Evolutionary conservation across 164 flowering plant genomes (phyloP).

Genomic region (Kalanchoe fedtschenkoi): DNA sequence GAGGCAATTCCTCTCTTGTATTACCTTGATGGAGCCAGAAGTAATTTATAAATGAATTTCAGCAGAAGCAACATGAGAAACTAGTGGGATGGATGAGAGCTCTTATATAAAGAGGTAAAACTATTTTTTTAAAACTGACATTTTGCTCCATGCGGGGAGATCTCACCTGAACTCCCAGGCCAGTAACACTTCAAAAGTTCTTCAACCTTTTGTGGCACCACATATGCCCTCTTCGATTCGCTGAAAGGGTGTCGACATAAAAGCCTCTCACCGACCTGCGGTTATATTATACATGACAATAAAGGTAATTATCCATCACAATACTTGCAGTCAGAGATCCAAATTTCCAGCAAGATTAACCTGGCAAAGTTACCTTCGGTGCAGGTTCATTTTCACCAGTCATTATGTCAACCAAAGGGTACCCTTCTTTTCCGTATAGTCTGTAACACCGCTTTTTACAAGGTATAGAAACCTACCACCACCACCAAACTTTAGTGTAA

Average conservation of each 20-base stretch:
- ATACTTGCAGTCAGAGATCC: background rate
- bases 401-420: slow-evolving; percentile 91
- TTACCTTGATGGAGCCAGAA: slow-evolving; percentile 32
- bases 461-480: slow-evolving; percentile 85
- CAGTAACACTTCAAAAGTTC: slow-evolving; percentile 94
- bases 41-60: background rate
- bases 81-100: background rate
- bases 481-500: slow-evolving; percentile 7
- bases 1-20: slow-evolving; percentile 50
- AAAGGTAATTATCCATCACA: background rate
- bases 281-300: background rate
- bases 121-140: background rate
- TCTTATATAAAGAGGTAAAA: too few species aligned
- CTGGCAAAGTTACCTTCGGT: slow-evolving; percentile 57
- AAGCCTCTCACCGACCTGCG: slow-evolving; percentile 66
- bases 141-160: background rate
- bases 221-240: slow-evolving; percentile 98
- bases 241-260: slow-evolving; percentile 95
- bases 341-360: background rate
- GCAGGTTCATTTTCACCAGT: slow-evolving; percentile 91
- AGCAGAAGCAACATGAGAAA: too few species aligned
- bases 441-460: slow-evolving; percentile 87
- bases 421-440: slow-evolving; percentile 92
- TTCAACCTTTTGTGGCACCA: slow-evolving; percentile 90
- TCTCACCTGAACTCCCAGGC: slow-evolving; percentile 77